phyloP scores from a whole-genome alignment of 1,284 basidiomycete genomes.

The Trametes polyzona region DNA sequence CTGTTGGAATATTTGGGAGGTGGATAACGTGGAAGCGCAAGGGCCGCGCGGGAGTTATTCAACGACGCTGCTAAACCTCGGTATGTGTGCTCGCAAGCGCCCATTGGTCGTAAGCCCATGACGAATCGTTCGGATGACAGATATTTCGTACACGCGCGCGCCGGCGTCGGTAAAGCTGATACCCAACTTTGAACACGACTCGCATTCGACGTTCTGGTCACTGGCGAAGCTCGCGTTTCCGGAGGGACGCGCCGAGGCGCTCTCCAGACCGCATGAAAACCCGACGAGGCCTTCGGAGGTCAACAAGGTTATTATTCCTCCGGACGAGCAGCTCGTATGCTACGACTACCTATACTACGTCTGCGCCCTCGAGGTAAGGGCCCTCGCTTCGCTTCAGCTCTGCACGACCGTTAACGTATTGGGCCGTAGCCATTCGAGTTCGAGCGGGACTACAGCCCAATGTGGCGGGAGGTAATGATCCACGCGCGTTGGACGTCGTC shows the following conservation, averaged over 20 bases:
- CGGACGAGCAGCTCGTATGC: constrained; percentile 56
- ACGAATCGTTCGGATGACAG: too few species aligned
- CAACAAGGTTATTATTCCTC: constrained; percentile 36
- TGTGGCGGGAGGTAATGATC: constrained; percentile 49
- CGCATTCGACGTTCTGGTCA: constrained; percentile 44
- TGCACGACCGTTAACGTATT: not conserved
- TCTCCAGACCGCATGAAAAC: constrained; percentile 28
- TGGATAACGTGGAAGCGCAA: constrained; percentile 42
- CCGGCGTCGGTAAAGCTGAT: constrained; percentile 44
- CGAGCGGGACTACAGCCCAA: constrained; percentile 41
- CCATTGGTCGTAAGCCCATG: not conserved
- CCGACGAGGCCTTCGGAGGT: constrained; percentile 35
- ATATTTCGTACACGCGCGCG: constrained; percentile 50
- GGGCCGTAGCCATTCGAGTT: constrained; percentile 29
- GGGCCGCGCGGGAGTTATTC: constrained; percentile 51
- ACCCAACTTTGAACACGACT: constrained; percentile 40
- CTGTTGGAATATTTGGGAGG: constrained; percentile 66
- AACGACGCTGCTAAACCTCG: constrained; percentile 49
- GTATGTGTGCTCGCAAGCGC: constrained; percentile 36
- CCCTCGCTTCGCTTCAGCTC: not conserved
- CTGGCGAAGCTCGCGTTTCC: constrained; percentile 46
- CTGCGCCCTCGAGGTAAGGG: constrained; percentile 43
- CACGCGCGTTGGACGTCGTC: constrained; percentile 44
- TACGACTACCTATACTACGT: constrained; percentile 57
- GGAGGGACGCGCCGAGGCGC: constrained; percentile 32